Percentiles rank a stretch among this genome's conserved stretches.
phyloP scores from a whole-genome alignment of 768 basidiomycete genomes.

The Hydnum rufescens region DNA sequence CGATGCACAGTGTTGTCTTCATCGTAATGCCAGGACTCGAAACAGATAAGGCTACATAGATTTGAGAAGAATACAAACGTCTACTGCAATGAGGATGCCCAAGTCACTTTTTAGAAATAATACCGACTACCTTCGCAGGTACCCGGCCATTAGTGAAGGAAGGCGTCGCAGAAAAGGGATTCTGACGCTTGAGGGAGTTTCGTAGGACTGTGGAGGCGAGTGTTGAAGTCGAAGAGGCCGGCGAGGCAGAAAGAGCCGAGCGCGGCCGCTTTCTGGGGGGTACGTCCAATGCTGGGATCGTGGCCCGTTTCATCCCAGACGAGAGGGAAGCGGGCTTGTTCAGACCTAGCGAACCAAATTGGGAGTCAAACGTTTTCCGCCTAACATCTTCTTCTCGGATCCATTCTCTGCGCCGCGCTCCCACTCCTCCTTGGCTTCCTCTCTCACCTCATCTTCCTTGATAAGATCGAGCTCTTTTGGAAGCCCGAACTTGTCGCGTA shows the following conservation, averaged over 20 bases:
- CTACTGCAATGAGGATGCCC: too few species aligned
- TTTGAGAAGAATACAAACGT: too few species aligned
- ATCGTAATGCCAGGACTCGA: neutral
- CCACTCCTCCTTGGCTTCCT: slow-evolving; percentile 49
- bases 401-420: slow-evolving; percentile 29
- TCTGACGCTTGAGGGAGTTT: slow-evolving; percentile 6
- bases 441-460: slow-evolving; percentile 35
- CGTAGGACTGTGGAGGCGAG: slow-evolving; percentile 9
- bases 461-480: slow-evolving; percentile 46
- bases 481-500: slow-evolving; percentile 62
- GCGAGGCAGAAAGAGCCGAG: neutral
- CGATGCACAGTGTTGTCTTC: neutral
- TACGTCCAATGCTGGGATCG: neutral
- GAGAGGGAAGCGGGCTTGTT: slow-evolving; percentile 1
- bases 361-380: slow-evolving; percentile 8
- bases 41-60: too few species aligned
- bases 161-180: slow-evolving; percentile 10
- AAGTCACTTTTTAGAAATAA: too few species aligned
- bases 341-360: slow-evolving; percentile 4
- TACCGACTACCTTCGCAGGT: too few species aligned
- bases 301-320: neutral
- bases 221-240: neutral
- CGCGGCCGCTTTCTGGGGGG: slow-evolving; percentile 1
- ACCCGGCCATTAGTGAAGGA: too few species aligned
- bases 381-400: slow-evolving; percentile 19